Evolutionary conservation across 352 stramenopile species (phyloP), one percentile per base, ranked within the genome.

Genomic region (Globisporangium spiculum): DNA sequence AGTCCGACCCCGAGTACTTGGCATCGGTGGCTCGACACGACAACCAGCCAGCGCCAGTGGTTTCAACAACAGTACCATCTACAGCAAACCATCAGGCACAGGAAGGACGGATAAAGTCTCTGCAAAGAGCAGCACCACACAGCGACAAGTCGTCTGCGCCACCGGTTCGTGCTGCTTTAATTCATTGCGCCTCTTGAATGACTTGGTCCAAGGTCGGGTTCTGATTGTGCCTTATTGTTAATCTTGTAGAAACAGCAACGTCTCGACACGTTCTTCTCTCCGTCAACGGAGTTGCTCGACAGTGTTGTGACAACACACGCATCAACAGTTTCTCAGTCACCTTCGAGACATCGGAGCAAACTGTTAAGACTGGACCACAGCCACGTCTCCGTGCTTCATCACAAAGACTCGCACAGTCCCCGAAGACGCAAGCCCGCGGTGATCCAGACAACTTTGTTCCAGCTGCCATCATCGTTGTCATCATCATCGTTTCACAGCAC

Each of bases 1-100:
- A 84, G 60, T 76, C 80, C 14, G 80, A 88, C 65, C 70, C 75
- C 2, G 78, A 86, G 60, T 84, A 81, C 48, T 70, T 73, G 16
- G 76, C 76, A 22, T 63, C 59, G 1, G 14, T 71, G 12, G 30
- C 30, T 24, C 34, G 18, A 2, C 18, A 60, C 34, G 41, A 63
- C 18, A 30, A 65, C 3, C 60, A 57, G 41, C 18, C 20, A 20
- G 20, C 32, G 20, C 30, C 56, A 50, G 20, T 22, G 10, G n/a
- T 62, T 14, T 62, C 32, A 12, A 1, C 50, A 22, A 50, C 10
- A 20, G n/a, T n/a, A 7, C 26, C 32, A 14, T 3, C 20, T 27
- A 6, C 27, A 50, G 6, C 5, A 16, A 62, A 12, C n/a, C 32
- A 46, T 4, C 32, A 46, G 20, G 46, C 20, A 60, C 48, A n/a